phyloP scores from a whole-genome alignment of 805 yeast species.

The Zygoascus tannicola region DNA sequence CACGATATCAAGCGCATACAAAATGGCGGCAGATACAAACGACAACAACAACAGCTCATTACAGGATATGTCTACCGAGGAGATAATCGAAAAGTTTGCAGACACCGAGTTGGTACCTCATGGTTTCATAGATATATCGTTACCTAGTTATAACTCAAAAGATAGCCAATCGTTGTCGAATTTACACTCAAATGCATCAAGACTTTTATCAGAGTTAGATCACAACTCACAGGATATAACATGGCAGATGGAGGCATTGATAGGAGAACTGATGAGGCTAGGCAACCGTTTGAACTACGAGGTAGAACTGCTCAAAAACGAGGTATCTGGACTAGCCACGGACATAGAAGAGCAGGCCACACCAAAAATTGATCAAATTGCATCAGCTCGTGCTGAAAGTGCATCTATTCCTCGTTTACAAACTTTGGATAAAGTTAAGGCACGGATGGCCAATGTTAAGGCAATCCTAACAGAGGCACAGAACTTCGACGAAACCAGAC shows the following conservation, averaged over 20 bases:
- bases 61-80: slow-evolving; percentile 6
- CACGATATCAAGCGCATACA: too few relatives aligned
- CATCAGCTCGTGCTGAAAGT: slow-evolving; percentile 1
- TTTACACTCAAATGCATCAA: slow-evolving; percentile 22
- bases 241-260: slow-evolving; percentile 20
- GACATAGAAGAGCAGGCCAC: slow-evolving; percentile 16
- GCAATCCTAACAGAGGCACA: slow-evolving; percentile 20
- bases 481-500: slow-evolving; percentile 21
- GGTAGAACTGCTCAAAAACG: slow-evolving; percentile 26
- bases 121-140: slow-evolving; percentile 17
- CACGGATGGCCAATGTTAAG: slow-evolving; percentile 21
- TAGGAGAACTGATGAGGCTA: slow-evolving; percentile 20
- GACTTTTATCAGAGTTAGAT: slow-evolving; percentile 26
- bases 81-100: slow-evolving; percentile 19
- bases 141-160: slow-evolving; percentile 12
- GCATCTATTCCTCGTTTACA: slow-evolving; percentile 18
- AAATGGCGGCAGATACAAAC: not conserved
- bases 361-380: slow-evolving; percentile 9
- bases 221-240: slow-evolving; percentile 23
- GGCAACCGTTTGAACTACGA: slow-evolving; percentile 26
- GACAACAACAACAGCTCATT: not conserved
- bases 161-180: slow-evolving; percentile 15
- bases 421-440: slow-evolving; percentile 18
- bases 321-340: slow-evolving; percentile 18
- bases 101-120: slow-evolving; percentile 25